phyloP scores from a whole-genome alignment of 345 rosid species.

The Salix brachista region DNA sequence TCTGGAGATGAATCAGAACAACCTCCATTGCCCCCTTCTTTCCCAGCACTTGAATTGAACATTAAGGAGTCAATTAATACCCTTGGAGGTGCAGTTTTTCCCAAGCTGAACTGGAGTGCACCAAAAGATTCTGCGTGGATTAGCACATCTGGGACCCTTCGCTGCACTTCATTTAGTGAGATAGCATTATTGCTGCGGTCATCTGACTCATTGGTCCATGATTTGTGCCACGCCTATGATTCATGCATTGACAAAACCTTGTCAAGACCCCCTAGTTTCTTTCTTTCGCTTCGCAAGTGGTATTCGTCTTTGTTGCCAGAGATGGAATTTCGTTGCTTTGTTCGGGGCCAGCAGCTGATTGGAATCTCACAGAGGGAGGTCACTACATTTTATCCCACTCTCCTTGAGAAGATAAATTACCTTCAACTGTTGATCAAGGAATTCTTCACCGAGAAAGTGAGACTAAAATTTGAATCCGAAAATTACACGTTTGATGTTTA shows the following conservation, averaged over 20 bases:
- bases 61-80: slow-evolving; percentile 57
- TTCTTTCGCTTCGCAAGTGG: slow-evolving; percentile 80
- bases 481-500: slow-evolving; percentile 68
- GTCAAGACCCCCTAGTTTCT: slow-evolving; percentile 58
- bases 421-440: slow-evolving; percentile 38
- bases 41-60: slow-evolving; percentile 51
- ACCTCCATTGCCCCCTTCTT: slow-evolving; percentile 42
- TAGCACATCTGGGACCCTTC: slow-evolving; percentile 57
- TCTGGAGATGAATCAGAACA: slow-evolving; percentile 66
- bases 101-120: slow-evolving; percentile 89
- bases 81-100: slow-evolving; percentile 66
- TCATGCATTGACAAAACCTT: slow-evolving; percentile 47
- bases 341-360: slow-evolving; percentile 43
- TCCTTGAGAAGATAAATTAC: slow-evolving; percentile 39
- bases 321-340: slow-evolving; percentile 84
- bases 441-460: slow-evolving; percentile 42
- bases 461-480: slow-evolving; percentile 49
- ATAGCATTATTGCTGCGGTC: slow-evolving; percentile 60
- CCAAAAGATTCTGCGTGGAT: slow-evolving; percentile 95
- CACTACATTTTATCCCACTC: slow-evolving; percentile 64
- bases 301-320: slow-evolving; percentile 55
- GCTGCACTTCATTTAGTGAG: slow-evolving; percentile 64
- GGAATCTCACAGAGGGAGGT: slow-evolving; percentile 75
- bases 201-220: slow-evolving; percentile 72
- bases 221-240: slow-evolving; percentile 74